Conservation (phyloP, 371 early-diverging fungal genomes). For the Mucor velutinosus region DNA sequence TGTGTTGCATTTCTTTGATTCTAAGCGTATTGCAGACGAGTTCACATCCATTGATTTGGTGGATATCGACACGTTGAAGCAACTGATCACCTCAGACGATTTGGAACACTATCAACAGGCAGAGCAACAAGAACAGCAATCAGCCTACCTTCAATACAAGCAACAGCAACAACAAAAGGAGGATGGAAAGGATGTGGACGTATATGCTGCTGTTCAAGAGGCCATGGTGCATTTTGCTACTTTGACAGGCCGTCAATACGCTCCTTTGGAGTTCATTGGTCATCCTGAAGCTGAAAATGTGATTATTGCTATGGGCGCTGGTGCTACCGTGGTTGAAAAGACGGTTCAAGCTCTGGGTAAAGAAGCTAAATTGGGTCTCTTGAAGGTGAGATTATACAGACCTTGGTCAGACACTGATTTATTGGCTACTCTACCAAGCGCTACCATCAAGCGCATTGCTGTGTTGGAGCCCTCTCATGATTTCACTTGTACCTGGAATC, state of each 20-base stretch:
- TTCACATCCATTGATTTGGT: constrained; percentile 33
- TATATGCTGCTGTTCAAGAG: constrained; percentile 34
- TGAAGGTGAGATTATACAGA: constrained; percentile 68
- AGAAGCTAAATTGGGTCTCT: constrained; percentile 52
- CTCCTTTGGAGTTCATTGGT: constrained; percentile 57
- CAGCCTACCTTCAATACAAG: constrained; percentile 49
- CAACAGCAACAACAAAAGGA: constrained; percentile 16
- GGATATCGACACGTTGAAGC: constrained; percentile 13
- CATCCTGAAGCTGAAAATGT: constrained; percentile 57
- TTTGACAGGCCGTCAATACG: constrained; percentile 52
- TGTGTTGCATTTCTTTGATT: constrained; percentile 63
- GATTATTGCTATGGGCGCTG: constrained; percentile 67
- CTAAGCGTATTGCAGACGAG: constrained; percentile 44
- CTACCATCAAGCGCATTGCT: constrained; percentile 58
- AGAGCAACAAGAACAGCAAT: constrained; percentile 4
- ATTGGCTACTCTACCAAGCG: constrained; percentile 52
- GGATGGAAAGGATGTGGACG: constrained; percentile 20
- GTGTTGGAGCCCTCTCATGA: constrained; percentile 74
- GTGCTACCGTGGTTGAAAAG: constrained; percentile 54
- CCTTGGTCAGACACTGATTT: constrained; percentile 66
- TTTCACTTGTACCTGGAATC: constrained; percentile 70
- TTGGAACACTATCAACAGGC: constrained; percentile 30
- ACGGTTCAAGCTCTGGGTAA: constrained; percentile 27
- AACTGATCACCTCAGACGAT: constrained; percentile 37
- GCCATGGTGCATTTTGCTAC: constrained; percentile 41